phyloP scores from a whole-genome alignment of 2,329 filamentous ascomycete genomes.

The Lecanicillium sp. region DNA sequence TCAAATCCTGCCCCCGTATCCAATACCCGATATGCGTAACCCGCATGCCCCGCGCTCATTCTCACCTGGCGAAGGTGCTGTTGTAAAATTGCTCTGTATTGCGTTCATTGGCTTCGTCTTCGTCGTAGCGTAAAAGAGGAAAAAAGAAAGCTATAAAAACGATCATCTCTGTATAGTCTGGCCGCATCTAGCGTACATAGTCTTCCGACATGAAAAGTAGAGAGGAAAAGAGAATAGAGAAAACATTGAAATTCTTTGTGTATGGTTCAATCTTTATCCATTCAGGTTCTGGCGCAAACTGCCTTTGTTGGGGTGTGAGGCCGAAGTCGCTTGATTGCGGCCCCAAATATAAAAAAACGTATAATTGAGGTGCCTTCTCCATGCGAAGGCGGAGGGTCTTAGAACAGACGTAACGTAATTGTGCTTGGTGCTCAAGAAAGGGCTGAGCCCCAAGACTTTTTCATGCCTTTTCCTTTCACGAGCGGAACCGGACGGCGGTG shows the following conservation, averaged over 20 bases:
- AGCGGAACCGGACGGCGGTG: conserved; percentile 32
- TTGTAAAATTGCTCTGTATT: conserved; percentile 8
- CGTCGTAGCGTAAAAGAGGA: conserved; percentile 2
- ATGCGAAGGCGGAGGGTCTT: conserved; percentile 4
- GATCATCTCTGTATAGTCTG: background rate
- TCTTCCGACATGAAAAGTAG: background rate
- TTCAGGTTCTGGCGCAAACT: background rate
- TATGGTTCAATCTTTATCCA: background rate
- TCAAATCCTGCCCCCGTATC: too few relatives aligned
- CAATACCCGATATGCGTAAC: too few relatives aligned
- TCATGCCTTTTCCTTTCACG: background rate
- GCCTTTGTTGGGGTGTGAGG: background rate
- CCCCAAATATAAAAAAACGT: conserved; percentile 6
- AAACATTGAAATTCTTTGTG: too few relatives aligned
- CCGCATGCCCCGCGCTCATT: too few relatives aligned
- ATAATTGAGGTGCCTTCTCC: conserved; percentile 3
- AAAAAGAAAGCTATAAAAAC: conserved; percentile 2
- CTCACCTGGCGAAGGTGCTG: too few relatives aligned
- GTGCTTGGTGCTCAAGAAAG: background rate
- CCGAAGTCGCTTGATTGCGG: background rate
- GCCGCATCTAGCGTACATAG: too few relatives aligned
- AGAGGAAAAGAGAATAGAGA: background rate
- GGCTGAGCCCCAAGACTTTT: conserved; percentile 1
- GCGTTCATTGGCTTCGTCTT: conserved; percentile 8
- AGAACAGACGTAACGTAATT: conserved; percentile 7